Conservation (phyloP, 1,139 yeast species). For the Torulaspora pretoriensis region DNA sequence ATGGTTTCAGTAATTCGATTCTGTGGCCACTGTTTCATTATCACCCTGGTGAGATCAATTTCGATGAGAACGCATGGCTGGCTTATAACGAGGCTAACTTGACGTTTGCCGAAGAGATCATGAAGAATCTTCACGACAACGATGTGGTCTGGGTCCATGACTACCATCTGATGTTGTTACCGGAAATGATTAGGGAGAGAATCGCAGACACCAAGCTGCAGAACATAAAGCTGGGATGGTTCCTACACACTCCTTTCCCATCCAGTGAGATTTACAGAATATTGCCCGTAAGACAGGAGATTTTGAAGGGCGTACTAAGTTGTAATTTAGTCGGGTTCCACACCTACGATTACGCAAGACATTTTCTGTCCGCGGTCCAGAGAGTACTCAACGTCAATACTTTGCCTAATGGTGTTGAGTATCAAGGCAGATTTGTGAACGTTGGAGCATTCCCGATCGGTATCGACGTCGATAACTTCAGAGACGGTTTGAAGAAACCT, state of each 20-base stretch:
- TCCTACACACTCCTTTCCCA: conserved; percentile 97
- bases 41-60: conserved; percentile 98
- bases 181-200: conserved; percentile 77
- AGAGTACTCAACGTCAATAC: conserved; percentile 79
- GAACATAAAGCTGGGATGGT: conserved; percentile 81
- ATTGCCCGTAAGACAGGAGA: conserved; percentile 91
- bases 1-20: conserved; percentile 88
- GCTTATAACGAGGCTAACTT: conserved; percentile 94
- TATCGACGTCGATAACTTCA: conserved; percentile 87
- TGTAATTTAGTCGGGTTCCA: conserved; percentile 97
- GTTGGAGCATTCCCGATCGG: conserved; percentile 99
- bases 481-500: conserved; percentile 66
- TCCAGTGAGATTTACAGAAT: conserved; percentile 94
- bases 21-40: conserved; percentile 98
- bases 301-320: conserved; percentile 82
- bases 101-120: conserved; percentile 72
- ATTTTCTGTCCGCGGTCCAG: conserved; percentile 87
- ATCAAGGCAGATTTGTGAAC: conserved; percentile 67
- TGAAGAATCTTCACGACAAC: conserved; percentile 67
- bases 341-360: conserved; percentile 99
- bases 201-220: conserved; percentile 38
- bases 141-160: conserved; percentile 98
- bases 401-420: conserved; percentile 86
- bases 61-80: conserved; percentile 97
- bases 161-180: conserved; percentile 91